Conservation (phyloP, 2,329 filamentous ascomycete genomes). For the Calonectria pauciramosa region DNA sequence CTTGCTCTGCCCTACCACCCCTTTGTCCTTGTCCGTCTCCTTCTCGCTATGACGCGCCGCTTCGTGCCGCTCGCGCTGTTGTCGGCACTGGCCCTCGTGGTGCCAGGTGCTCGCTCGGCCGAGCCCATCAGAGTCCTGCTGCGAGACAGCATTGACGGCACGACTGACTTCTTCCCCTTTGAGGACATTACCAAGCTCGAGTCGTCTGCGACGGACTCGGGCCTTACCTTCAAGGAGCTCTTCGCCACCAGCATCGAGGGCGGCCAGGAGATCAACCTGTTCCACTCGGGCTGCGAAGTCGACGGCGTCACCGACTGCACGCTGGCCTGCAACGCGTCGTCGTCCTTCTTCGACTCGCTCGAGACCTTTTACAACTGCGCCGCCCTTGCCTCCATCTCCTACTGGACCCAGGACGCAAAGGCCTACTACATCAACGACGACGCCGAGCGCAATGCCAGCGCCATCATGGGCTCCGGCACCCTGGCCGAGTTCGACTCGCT, state of each 20-base stretch:
- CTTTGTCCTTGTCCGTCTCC: not conserved
- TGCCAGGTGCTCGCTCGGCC: slow-evolving; percentile 22
- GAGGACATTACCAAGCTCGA: slow-evolving; percentile 51
- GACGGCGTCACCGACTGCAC: slow-evolving; percentile 49
- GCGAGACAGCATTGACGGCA: slow-evolving; percentile 47
- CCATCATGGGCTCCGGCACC: slow-evolving; percentile 50
- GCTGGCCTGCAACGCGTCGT: slow-evolving; percentile 48
- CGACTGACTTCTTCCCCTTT: slow-evolving; percentile 55
- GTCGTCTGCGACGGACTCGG: slow-evolving; percentile 41
- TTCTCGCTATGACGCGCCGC: slow-evolving; percentile 32
- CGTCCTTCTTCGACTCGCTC: slow-evolving; percentile 50
- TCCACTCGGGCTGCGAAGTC: slow-evolving; percentile 50
- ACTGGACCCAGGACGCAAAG: slow-evolving; percentile 49
- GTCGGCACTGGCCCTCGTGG: slow-evolving; percentile 15
- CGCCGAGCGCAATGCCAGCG: slow-evolving; percentile 54
- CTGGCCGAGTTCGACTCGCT: slow-evolving; percentile 49
- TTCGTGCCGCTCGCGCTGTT: slow-evolving; percentile 27
- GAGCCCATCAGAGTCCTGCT: slow-evolving; percentile 48
- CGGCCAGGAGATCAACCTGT: slow-evolving; percentile 49
- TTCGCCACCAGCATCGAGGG: slow-evolving; percentile 52
- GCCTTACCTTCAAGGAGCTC: slow-evolving; percentile 51
- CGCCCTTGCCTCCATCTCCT: slow-evolving; percentile 51
- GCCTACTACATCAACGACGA: slow-evolving; percentile 49
- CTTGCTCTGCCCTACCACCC: not conserved
- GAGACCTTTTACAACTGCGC: slow-evolving; percentile 58